phyloP scores from a whole-genome alignment of 208 protist species.

The Phytomonas serpens region DNA sequence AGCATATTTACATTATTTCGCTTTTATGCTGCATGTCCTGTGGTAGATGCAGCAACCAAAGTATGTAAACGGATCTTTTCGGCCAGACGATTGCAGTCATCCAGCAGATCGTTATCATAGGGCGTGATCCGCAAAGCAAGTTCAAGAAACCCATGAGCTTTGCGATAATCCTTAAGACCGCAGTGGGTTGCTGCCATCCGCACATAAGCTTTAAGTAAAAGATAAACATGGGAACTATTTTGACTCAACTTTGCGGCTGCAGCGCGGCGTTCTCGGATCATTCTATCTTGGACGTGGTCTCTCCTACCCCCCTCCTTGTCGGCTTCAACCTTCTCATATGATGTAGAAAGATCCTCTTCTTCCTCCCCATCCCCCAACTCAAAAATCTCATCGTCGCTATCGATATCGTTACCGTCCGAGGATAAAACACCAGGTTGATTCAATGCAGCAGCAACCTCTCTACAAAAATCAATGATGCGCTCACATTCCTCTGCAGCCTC shows the following conservation, averaged over 20 bases:
- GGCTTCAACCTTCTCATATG: neutral
- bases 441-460: conserved; percentile 76
- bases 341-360: neutral
- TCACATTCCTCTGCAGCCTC: conserved; percentile 62
- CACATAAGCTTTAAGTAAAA: conserved; percentile 89
- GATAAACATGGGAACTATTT: conserved; percentile 81
- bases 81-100: conserved; percentile 76
- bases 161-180: conserved; percentile 67
- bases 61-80: conserved; percentile 89
- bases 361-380: conserved; percentile 7
- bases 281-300: neutral
- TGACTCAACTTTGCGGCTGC: conserved; percentile 53
- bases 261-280: conserved; percentile 26
- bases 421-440: conserved; percentile 51
- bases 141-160: conserved; percentile 66
- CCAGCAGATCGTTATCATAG: conserved; percentile 88
- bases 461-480: conserved; percentile 59
- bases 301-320: neutral
- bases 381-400: conserved; percentile 46
- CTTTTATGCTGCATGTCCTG: neutral
- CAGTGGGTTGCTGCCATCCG: conserved; percentile 72
- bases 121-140: conserved; percentile 82
- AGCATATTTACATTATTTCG: neutral
- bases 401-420: conserved; percentile 52
- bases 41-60: conserved; percentile 61